Percentiles rank a stretch among this genome's conserved stretches.
Evolutionary conservation across 2,329 filamentous ascomycete species (phyloP).

Genomic region (Neonectria neomacrospora): DNA sequence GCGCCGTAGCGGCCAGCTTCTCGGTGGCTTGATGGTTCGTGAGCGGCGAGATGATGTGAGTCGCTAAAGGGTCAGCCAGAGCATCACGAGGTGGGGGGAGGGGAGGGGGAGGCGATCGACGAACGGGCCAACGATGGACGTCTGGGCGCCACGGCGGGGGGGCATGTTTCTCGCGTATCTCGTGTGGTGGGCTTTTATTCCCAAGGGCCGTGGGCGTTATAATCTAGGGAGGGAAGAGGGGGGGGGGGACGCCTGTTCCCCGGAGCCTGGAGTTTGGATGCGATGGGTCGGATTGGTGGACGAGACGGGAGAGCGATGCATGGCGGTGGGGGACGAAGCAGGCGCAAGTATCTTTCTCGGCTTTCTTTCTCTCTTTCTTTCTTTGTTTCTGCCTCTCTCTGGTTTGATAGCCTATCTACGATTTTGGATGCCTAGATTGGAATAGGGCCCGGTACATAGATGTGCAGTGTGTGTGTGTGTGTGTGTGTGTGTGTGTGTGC

Average conservation of each 20-base stretch:
- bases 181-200: slow-evolving; percentile 32
- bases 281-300: slow-evolving; percentile 22
- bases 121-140: slow-evolving; percentile 14
- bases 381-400: neutral
- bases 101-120: slow-evolving; percentile 14
- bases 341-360: neutral
- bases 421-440: too few relatives aligned
- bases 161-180: slow-evolving; percentile 45
- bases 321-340: slow-evolving; percentile 30
- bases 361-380: neutral
- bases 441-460: too few relatives aligned
- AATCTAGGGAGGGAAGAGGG: slow-evolving; percentile 4
- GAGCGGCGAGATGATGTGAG: slow-evolving; percentile 24
- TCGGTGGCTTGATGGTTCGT: slow-evolving; percentile 41
- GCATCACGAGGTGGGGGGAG: slow-evolving; percentile 36
- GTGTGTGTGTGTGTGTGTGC: slow-evolving; percentile 19
- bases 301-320: slow-evolving; percentile 33
- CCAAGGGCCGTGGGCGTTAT: slow-evolving; percentile 9
- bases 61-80: slow-evolving; percentile 18
- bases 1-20: neutral
- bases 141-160: slow-evolving; percentile 22
- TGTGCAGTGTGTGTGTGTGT: slow-evolving; percentile 5
- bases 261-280: slow-evolving; percentile 16
- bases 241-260: slow-evolving; percentile 7
- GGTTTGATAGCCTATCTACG: neutral